These are phyloP conservation scores for Favolaschia claudopus DNA, from an alignment of 768 basidiomycete species.

Conservation along the genomic window DNA sequence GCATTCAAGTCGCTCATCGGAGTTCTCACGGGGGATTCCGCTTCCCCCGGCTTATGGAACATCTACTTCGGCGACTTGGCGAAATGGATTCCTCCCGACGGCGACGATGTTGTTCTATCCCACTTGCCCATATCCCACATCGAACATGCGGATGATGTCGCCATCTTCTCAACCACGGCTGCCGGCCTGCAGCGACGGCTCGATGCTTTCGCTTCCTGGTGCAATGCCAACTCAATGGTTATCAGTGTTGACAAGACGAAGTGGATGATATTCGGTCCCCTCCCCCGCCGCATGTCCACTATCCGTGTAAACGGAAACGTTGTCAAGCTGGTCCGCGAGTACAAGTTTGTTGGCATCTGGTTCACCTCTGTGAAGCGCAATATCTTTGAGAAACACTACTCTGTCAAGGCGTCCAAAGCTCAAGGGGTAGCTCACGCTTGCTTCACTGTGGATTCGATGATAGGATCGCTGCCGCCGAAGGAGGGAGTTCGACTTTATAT, in stretches of 20 bases:
- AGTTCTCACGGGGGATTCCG: slow-evolving; percentile 37
- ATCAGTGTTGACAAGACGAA: slow-evolving; percentile 34
- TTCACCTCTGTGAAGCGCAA: slow-evolving; percentile 11
- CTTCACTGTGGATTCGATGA: slow-evolving; percentile 21
- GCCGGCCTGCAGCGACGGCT: slow-evolving; percentile 28
- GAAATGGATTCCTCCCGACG: slow-evolving; percentile 4
- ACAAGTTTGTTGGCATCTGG: slow-evolving; percentile 28
- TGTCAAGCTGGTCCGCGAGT: slow-evolving; percentile 2
- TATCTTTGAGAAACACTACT: slow-evolving; percentile 26
- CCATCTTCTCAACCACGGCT: slow-evolving; percentile 24
- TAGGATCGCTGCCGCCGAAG: slow-evolving; percentile 26
- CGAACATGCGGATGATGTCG: slow-evolving; percentile 37
- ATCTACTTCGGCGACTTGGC: slow-evolving; percentile 33
- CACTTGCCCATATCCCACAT: slow-evolving; percentile 22
- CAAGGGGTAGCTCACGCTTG: slow-evolving; percentile 20
- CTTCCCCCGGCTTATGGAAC: slow-evolving; percentile 36
- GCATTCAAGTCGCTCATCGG: slow-evolving; percentile 33
- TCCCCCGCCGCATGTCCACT: not conserved
- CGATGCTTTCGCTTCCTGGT: slow-evolving; percentile 29
- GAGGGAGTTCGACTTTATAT: slow-evolving; percentile 29
- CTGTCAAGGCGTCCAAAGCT: slow-evolving; percentile 26
- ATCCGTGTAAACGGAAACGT: slow-evolving; percentile 1
- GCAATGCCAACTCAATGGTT: slow-evolving; percentile 32
- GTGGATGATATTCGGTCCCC: slow-evolving; percentile 30
- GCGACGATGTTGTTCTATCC: slow-evolving; percentile 25